These are phyloP conservation scores for Pisolithus tinctorius DNA, from an alignment of 768 basidiomycete genomes.

Conservation along the genomic window DNA sequence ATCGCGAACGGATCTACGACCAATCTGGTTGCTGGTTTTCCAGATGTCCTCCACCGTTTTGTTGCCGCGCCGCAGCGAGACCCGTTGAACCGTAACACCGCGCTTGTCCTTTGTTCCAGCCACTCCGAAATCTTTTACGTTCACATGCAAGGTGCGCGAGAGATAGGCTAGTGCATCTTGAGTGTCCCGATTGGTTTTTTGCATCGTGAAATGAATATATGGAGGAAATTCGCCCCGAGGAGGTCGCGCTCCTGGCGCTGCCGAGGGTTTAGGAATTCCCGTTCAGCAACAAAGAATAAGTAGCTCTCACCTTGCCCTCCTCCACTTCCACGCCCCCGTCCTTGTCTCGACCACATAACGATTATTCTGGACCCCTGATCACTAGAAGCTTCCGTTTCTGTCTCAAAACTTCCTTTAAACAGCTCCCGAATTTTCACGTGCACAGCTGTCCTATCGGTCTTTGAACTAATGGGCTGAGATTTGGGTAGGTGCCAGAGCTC, in stretches of 20 bases:
- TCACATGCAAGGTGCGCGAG: constrained; percentile 69
- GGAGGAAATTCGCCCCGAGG: constrained; percentile 68
- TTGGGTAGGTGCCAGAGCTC: constrained; percentile 6
- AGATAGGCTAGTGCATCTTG: constrained; percentile 87
- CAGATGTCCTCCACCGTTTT: constrained; percentile 82
- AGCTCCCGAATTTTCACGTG: constrained; percentile 76
- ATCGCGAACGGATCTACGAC: constrained; percentile 49
- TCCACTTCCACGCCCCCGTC: constrained; percentile 37
- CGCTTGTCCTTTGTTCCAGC: constrained; percentile 99
- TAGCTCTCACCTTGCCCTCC: constrained; percentile 29
- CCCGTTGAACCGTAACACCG: constrained; percentile 91
- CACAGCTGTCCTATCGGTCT: constrained; percentile 72
- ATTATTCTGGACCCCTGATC: constrained; percentile 72
- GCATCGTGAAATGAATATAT: constrained; percentile 93
- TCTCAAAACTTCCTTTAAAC: constrained; percentile 81
- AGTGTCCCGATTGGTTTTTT: constrained; percentile 96
- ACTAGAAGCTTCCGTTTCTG: constrained; percentile 58
- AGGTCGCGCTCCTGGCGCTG: constrained; percentile 32
- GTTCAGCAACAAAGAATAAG: not conserved
- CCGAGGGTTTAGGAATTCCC: constrained; percentile 5
- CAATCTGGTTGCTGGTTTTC: constrained; percentile 69
- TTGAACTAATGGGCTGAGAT: constrained; percentile 72
- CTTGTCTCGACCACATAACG: constrained; percentile 68
- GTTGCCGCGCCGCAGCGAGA: constrained; percentile 69
- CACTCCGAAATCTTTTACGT: constrained; percentile 75